A percentile compares a stretch with the other conserved stretches of the same genome.
These are phyloP conservation scores for Agroathelia rolfsii DNA, from an alignment of 1,284 basidiomycete species.

Conservation along the genomic window DNA sequence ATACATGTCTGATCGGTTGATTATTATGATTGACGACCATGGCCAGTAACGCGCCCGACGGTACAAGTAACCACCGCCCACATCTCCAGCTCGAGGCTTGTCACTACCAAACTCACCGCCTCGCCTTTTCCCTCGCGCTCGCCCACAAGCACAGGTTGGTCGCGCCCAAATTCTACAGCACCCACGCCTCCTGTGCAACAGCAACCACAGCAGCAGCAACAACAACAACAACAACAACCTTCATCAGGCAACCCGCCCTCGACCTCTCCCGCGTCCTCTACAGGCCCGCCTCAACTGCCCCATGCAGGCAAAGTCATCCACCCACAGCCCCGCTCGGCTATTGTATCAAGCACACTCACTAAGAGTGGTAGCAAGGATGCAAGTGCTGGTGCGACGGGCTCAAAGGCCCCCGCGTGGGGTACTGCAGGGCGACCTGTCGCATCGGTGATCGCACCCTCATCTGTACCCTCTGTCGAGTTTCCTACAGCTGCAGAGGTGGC, in stretches of 20 bases:
- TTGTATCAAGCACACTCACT: slow-evolving; percentile 24
- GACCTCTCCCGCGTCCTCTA: slow-evolving; percentile 26
- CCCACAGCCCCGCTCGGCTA: slow-evolving; percentile 43
- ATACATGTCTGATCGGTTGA: slow-evolving; percentile 2
- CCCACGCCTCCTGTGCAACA: too few species aligned
- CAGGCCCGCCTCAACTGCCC: slow-evolving; percentile 31
- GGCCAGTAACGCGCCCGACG: slow-evolving; percentile 41
- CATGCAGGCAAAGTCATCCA: slow-evolving; percentile 59
- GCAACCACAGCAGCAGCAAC: slow-evolving; percentile 33
- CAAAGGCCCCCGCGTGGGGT: slow-evolving; percentile 53
- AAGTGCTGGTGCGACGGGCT: slow-evolving; percentile 12
- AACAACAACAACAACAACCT: slow-evolving; percentile 34
- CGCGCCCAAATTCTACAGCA: slow-evolving; percentile 62
- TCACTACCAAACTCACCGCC: slow-evolving; percentile 78
- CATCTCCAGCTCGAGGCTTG: slow-evolving; percentile 67
- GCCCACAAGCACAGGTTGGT: slow-evolving; percentile 60
- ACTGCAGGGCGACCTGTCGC: slow-evolving; percentile 35
- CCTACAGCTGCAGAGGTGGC: slow-evolving; percentile 90
- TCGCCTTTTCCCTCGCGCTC: slow-evolving; percentile 42
- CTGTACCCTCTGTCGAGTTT: slow-evolving; percentile 58
- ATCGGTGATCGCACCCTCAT: slow-evolving; percentile 19
- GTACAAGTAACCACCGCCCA: slow-evolving; percentile 48
- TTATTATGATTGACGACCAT: slow-evolving; percentile 8
- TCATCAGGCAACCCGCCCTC: slow-evolving; percentile 31
- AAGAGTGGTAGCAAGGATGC: slow-evolving; percentile 34